phyloP scores from a whole-genome alignment of 768 basidiomycete genomes.

The Xerocomellus dryophilus region DNA sequence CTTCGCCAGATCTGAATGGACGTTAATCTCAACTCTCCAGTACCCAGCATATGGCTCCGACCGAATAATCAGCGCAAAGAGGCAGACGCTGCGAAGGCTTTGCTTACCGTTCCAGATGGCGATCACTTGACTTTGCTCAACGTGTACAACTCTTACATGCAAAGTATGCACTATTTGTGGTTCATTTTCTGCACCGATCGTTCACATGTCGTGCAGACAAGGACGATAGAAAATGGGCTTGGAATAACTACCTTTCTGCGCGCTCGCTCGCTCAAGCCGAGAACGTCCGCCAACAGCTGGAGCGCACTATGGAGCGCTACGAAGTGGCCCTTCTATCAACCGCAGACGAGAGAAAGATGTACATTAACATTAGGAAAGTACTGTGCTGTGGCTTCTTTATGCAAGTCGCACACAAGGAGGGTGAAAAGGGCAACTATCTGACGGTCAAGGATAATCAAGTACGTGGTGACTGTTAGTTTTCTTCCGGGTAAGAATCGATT shows the following conservation, averaged over 20 bases:
- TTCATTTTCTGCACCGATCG: not conserved
- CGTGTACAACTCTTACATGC: conserved; percentile 89
- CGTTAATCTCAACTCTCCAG: conserved; percentile 10
- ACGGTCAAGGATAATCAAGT: conserved; percentile 97
- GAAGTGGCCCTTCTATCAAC: conserved; percentile 74
- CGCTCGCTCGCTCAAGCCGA: conserved; percentile 88
- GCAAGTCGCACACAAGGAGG: conserved; percentile 95
- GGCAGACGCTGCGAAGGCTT: conserved; percentile 88
- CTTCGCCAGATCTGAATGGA: not conserved
- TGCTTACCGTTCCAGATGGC: conserved; percentile 89
- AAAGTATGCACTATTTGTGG: conserved; percentile 49
- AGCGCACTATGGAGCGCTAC: conserved; percentile 87
- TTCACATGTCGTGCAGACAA: conserved; percentile 46
- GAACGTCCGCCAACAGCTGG: conserved; percentile 86
- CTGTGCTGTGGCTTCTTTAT: conserved; percentile 95
- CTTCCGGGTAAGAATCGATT: not conserved
- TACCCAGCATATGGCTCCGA: conserved; percentile 93
- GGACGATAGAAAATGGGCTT: conserved; percentile 84
- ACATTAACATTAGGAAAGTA: conserved; percentile 72
- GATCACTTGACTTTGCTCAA: conserved; percentile 95
- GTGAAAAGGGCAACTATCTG: conserved; percentile 81
- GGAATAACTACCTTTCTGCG: conserved; percentile 82
- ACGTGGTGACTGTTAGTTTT: conserved; percentile 14
- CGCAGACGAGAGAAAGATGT: conserved; percentile 67
- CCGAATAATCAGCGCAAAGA: conserved; percentile 86